A percentile compares a stretch with the other conserved stretches of the same genome.
Conservation (phyloP, 345 rosid genomes). For the Abelmoschus esculentus region DNA sequence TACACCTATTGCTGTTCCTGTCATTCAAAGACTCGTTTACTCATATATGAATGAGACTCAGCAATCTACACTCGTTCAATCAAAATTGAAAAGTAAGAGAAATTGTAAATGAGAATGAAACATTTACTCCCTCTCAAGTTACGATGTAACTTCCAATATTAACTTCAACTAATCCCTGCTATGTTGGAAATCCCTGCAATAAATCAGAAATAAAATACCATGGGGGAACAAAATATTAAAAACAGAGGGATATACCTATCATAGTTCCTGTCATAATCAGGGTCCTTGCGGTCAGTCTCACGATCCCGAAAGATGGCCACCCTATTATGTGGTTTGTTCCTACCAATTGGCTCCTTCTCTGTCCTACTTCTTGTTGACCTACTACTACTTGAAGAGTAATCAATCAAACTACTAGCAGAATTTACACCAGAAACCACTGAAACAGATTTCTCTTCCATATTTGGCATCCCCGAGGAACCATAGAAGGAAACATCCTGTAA, state of each 20-base stretch:
- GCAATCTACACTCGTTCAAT: not conserved
- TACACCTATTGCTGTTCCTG: too few relatives aligned
- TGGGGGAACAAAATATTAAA: not conserved
- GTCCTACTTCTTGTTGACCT: constrained; percentile 47
- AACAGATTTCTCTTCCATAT: constrained; percentile 39
- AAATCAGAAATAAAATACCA: not conserved
- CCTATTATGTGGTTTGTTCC: constrained; percentile 42
- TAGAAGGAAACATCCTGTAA: constrained; percentile 36
- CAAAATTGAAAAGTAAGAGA: not conserved
- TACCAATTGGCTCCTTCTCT: constrained; percentile 56
- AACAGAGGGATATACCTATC: constrained; percentile 37
- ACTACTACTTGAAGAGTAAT: constrained; percentile 44
- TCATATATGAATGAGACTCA: not conserved
- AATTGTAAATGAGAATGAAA: not conserved
- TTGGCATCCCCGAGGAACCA: constrained; percentile 29
- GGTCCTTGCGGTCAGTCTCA: constrained; percentile 65
- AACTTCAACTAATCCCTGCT: not conserved
- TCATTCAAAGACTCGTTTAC: too few relatives aligned
- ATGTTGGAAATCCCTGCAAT: not conserved
- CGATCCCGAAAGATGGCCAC: constrained; percentile 82
- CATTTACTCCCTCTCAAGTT: not conserved
- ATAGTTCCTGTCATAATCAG: constrained; percentile 76
- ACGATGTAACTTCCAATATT: not conserved
- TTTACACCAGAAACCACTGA: constrained; percentile 37
- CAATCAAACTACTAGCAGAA: constrained; percentile 36